A percentile compares a stretch with the other conserved stretches of the same genome.
Evolutionary conservation across 1,139 yeast genomes (phyloP).

Genomic region (Hemisphaericaspora xylofermentans): DNA sequence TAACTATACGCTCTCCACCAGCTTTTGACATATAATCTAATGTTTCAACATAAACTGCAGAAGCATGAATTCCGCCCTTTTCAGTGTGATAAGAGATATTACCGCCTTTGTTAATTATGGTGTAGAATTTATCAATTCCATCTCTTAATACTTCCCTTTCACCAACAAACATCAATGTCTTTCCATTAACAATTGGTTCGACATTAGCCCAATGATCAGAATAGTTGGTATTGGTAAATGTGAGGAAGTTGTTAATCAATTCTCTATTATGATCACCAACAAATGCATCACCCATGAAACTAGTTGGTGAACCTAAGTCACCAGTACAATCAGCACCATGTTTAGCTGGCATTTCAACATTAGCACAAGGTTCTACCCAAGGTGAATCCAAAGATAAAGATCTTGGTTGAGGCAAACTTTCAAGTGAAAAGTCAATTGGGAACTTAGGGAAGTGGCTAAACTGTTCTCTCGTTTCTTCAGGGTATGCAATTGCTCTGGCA

Average conservation of each 20-base stretch:
- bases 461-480: slow-evolving; percentile 26
- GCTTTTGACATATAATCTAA: slow-evolving; percentile 23
- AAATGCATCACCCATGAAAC: slow-evolving; percentile 29
- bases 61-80: slow-evolving; percentile 30
- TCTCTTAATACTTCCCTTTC: slow-evolving; percentile 35
- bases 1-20: slow-evolving; percentile 23
- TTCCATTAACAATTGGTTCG: slow-evolving; percentile 23
- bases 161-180: slow-evolving; percentile 30
- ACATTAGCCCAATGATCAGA: slow-evolving; percentile 29
- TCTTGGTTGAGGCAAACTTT: slow-evolving; percentile 25
- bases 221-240: slow-evolving; percentile 22
- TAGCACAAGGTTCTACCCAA: slow-evolving; percentile 27
- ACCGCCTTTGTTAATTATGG: slow-evolving; percentile 17
- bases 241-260: slow-evolving; percentile 9
- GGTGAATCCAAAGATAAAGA: slow-evolving; percentile 27
- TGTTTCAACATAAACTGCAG: slow-evolving; percentile 27
- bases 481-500: slow-evolving; percentile 33
- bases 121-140: slow-evolving; percentile 21
- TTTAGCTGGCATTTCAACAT: slow-evolving; percentile 17
- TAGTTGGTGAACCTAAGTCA: slow-evolving; percentile 29
- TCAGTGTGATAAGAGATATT: slow-evolving; percentile 21
- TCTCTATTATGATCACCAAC: slow-evolving; percentile 20
- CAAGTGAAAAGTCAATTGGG: slow-evolving; percentile 14
- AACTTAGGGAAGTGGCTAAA: slow-evolving; percentile 22
- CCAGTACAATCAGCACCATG: slow-evolving; percentile 24